Conservation (phyloP, 495 filamentous ascomycete genomes). For the Aspergillus baeticus region DNA sequence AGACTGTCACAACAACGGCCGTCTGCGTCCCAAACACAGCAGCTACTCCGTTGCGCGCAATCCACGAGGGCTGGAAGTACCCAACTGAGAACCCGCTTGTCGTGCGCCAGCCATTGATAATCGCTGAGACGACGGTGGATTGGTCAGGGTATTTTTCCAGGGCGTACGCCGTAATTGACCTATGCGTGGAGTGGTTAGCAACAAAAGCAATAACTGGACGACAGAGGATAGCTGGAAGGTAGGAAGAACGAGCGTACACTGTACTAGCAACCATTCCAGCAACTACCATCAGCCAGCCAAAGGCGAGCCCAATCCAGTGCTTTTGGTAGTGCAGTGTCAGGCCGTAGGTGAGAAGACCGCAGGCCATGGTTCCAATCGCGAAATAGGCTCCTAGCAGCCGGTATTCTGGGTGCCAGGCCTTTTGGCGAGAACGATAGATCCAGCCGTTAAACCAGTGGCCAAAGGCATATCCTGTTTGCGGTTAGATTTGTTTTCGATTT, state of each 20-base stretch:
- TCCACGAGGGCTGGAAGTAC: slow-evolving; percentile 49
- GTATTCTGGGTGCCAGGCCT: slow-evolving; percentile 29
- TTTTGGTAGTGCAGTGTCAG: slow-evolving; percentile 34
- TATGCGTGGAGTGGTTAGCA: not conserved
- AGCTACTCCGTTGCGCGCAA: slow-evolving; percentile 35
- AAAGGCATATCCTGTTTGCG: slow-evolving; percentile 25
- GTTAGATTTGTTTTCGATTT: not conserved
- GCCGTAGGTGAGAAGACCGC: slow-evolving; percentile 35
- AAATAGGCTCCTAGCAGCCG: slow-evolving; percentile 40
- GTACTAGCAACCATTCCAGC: slow-evolving; percentile 36
- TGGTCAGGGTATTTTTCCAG: slow-evolving; percentile 46
- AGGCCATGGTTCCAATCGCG: slow-evolving; percentile 30
- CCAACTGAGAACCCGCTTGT: slow-evolving; percentile 45
- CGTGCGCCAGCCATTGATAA: slow-evolving; percentile 45
- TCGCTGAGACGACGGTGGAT: slow-evolving; percentile 39
- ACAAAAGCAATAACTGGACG: not conserved
- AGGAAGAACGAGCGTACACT: slow-evolving; percentile 26
- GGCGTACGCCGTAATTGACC: slow-evolving; percentile 37
- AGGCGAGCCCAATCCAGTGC: slow-evolving; percentile 39
- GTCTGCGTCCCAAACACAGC: slow-evolving; percentile 47
- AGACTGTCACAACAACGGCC: slow-evolving; percentile 32
- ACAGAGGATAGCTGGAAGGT: not conserved
- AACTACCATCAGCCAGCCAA: slow-evolving; percentile 43
- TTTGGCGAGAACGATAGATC: slow-evolving; percentile 31
- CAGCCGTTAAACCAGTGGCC: slow-evolving; percentile 38